Evolutionary conservation across 2,329 filamentous ascomycete genomes (phyloP), one percentile per base, ranked within the genome.

Genomic region (Sclerotinia borealis): DNA sequence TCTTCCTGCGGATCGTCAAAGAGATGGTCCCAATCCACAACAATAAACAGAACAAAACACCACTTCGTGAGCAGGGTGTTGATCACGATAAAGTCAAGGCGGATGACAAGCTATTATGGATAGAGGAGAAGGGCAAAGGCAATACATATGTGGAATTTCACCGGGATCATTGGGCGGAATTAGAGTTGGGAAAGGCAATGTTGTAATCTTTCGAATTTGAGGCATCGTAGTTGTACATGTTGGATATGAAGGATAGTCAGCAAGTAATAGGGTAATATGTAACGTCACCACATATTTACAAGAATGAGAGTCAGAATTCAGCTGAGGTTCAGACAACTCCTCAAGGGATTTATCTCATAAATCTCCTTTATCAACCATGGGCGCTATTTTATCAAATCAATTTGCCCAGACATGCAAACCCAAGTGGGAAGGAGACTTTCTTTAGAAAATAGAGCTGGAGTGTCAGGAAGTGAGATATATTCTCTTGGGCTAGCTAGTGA

Each of bases 31-130:
- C 87, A 7, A 88, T 85, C 69, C 86, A 90, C 72, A 93, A 92
- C 70, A 89, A 91, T 73, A 93, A 93, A 77, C 89, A 92, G 76
- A 90, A 91, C 72, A 93, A 93, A 74, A 82, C 87, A 1, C 86
- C 86, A 0, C 76, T 92, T 51, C 80, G 87, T 70, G 82, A 83
- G 51, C 86, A 90, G 67, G 88, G 88, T 0, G 82, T 90, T 17
- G 83, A 90, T 72, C 81, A 84, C 2, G 74, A 75, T 29, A 79
- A 79, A 71, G 76, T 80, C 5, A 72, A 75, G 27, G 68, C 68
- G 1, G 72, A 75, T 1, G 81, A 83, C 61, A 70, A 75, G 34
- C 63, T 84, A 3, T 74, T 80, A 29, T 79, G 90, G 75, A 85
- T 85, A 69, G 86, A 85, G 76, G 75, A 85, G 10, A 78, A 80